Percentiles rank a stretch among this genome's conserved stretches.
Conservation (phyloP, 1,139 yeast species). For the Casaregolazyma lundiana region DNA sequence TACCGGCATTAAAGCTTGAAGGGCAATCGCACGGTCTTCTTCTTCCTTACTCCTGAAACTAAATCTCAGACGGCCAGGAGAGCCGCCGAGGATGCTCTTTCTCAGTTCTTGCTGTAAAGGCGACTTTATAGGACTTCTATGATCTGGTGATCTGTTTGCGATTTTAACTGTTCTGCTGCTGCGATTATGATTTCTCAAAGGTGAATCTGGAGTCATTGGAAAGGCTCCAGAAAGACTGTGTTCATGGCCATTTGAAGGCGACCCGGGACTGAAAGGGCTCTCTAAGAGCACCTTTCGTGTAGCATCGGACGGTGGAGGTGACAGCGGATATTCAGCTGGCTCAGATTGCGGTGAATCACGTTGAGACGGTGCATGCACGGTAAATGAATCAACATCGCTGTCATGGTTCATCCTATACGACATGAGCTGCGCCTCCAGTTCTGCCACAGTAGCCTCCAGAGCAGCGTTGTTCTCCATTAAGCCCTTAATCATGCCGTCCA, state of each 20-base stretch:
- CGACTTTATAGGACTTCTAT: not conserved
- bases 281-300: not conserved
- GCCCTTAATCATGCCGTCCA: slow-evolving; percentile 13
- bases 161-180: not conserved
- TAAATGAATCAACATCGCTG: slow-evolving; percentile 13
- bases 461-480: slow-evolving; percentile 14
- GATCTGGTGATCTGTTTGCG: not conserved
- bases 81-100: not conserved
- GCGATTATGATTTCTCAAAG: not conserved
- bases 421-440: slow-evolving; percentile 13
- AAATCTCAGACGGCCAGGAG: not conserved
- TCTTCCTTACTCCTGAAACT: not conserved
- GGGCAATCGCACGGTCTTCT: not conserved
- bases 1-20: not conserved
- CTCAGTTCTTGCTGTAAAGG: not conserved
- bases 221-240: not conserved
- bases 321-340: slow-evolving; percentile 15
- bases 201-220: not conserved
- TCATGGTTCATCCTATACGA: slow-evolving; percentile 7
- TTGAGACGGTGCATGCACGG: slow-evolving; percentile 21
- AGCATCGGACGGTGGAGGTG: not conserved
- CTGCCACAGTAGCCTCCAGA: slow-evolving; percentile 13
- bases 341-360: slow-evolving; percentile 14
- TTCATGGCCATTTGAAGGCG: not conserved
- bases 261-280: not conserved